Evolutionary conservation across 1,139 yeast species (phyloP).

Genomic region (Hemisphaericaspora subhashii): DNA sequence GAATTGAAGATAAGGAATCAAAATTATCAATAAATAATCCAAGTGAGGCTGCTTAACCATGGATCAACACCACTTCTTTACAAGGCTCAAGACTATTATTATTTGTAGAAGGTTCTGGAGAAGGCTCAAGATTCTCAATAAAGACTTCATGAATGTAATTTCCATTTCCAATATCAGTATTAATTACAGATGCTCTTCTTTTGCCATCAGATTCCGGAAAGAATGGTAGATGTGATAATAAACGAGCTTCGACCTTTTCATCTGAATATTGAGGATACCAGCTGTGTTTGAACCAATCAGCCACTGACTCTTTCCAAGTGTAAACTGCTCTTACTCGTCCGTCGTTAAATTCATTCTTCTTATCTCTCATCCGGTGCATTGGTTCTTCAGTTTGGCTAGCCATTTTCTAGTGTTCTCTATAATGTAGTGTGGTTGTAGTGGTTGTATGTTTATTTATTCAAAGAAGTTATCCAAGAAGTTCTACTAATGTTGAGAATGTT

Average conservation of each 20-base stretch:
- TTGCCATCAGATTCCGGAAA: conserved; percentile 55
- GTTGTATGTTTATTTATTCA: too few relatives aligned
- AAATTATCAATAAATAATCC: conserved; percentile 46
- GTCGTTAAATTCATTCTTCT: conserved; percentile 16
- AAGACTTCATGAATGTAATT: conserved; percentile 60
- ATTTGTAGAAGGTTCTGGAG: conserved; percentile 7
- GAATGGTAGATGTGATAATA: conserved; percentile 54
- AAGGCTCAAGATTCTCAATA: conserved; percentile 33
- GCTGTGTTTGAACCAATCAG: conserved; percentile 41
- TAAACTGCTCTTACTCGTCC: conserved; percentile 22
- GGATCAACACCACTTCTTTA: conserved; percentile 42
- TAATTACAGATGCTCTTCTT: conserved; percentile 46
- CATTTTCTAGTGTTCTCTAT: neutral
- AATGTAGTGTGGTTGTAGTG: too few relatives aligned
- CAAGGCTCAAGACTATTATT: neutral
- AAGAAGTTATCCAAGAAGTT: too few relatives aligned
- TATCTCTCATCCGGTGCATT: conserved; percentile 6
- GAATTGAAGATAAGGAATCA: conserved; percentile 37
- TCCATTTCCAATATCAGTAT: conserved; percentile 50
- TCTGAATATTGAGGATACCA: conserved; percentile 26
- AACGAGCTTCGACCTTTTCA: conserved; percentile 29
- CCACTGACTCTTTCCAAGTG: conserved; percentile 32
- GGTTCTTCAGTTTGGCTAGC: conserved; percentile 4
- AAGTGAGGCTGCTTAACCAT: conserved; percentile 50
- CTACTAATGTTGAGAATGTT: too few relatives aligned